phyloP scores from a whole-genome alignment of 1,139 yeast genomes.

The Geotrichum reessii region DNA sequence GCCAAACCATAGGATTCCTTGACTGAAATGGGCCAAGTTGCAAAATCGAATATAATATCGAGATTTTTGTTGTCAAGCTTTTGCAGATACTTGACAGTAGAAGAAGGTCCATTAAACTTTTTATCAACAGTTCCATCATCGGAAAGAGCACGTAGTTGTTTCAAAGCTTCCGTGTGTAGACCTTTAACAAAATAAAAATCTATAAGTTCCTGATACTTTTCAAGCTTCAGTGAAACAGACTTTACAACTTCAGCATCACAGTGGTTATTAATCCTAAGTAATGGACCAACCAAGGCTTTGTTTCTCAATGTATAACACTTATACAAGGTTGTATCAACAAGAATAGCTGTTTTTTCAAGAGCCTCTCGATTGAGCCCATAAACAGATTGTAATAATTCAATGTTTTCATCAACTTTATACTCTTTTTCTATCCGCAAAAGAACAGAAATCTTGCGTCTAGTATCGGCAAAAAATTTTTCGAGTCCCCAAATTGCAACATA shows the following conservation, averaged over 20 bases:
- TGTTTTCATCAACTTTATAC: slow-evolving; percentile 27
- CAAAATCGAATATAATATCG: slow-evolving; percentile 53
- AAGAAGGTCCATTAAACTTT: slow-evolving; percentile 39
- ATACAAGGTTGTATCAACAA: slow-evolving; percentile 77
- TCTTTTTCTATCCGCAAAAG: slow-evolving; percentile 24
- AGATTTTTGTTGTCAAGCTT: slow-evolving; percentile 49
- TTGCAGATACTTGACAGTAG: slow-evolving; percentile 62
- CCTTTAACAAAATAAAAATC: slow-evolving; percentile 68
- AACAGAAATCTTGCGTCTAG: slow-evolving; percentile 44
- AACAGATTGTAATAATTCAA: slow-evolving; percentile 26
- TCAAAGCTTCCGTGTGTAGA: slow-evolving; percentile 63
- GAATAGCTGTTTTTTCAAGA: slow-evolving; percentile 37
- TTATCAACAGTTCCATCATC: slow-evolving; percentile 8
- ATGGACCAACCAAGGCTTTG: slow-evolving; percentile 74
- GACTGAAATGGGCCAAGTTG: slow-evolving; percentile 50
- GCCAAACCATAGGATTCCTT: slow-evolving; percentile 42
- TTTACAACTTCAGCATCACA: slow-evolving; percentile 67
- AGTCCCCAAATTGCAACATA: slow-evolving; percentile 46
- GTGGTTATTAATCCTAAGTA: slow-evolving; percentile 65
- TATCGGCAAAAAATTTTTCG: slow-evolving; percentile 50
- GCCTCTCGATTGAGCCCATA: slow-evolving; percentile 4
- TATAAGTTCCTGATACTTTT: slow-evolving; percentile 60
- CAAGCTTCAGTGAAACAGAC: slow-evolving; percentile 46
- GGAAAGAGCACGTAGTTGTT: slow-evolving; percentile 43
- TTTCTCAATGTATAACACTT: slow-evolving; percentile 62